These are phyloP conservation scores for Lasiodiplodia hormozganensis DNA, from an alignment of 2,329 filamentous ascomycete genomes.

Conservation along the genomic window DNA sequence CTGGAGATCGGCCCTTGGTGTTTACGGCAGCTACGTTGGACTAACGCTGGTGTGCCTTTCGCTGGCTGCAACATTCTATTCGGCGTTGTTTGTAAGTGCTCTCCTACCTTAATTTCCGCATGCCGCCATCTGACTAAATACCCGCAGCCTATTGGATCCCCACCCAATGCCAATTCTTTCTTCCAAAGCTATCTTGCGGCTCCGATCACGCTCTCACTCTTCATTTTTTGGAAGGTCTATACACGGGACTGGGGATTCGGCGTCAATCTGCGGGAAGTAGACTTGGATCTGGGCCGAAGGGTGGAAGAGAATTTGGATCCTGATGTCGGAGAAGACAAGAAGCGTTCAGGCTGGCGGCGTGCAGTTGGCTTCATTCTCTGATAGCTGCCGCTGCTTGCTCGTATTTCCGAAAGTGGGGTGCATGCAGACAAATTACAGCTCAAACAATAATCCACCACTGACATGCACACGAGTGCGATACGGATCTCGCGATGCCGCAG, in stretches of 20 bases:
- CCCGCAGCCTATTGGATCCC: constrained; percentile 51
- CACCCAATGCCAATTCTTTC: constrained; percentile 65
- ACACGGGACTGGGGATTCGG: constrained; percentile 33
- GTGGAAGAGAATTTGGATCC: constrained; percentile 35
- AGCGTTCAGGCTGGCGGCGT: background rate
- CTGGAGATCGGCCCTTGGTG: constrained; percentile 77
- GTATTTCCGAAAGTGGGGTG: background rate
- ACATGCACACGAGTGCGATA: no score
- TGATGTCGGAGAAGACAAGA: background rate
- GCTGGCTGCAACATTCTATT: constrained; percentile 7
- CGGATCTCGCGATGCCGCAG: background rate
- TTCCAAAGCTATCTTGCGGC: constrained; percentile 74
- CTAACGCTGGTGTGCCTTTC: background rate
- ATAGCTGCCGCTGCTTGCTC: background rate
- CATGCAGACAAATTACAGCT: background rate
- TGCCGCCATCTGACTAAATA: constrained; percentile 45
- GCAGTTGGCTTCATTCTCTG: constrained; percentile 1
- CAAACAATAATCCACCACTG: background rate
- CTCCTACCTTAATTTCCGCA: constrained; percentile 71
- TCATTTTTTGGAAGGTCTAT: constrained; percentile 35
- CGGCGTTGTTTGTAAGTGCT: background rate
- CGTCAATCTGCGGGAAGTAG: constrained; percentile 34
- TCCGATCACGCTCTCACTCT: constrained; percentile 58
- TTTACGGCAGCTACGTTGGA: constrained; percentile 79
- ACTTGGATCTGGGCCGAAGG: constrained; percentile 44